Evolutionary conservation across 805 yeast genomes (phyloP), one percentile per base, ranked within the genome.

Genomic region (Wickerhamiella sorbophila): DNA sequence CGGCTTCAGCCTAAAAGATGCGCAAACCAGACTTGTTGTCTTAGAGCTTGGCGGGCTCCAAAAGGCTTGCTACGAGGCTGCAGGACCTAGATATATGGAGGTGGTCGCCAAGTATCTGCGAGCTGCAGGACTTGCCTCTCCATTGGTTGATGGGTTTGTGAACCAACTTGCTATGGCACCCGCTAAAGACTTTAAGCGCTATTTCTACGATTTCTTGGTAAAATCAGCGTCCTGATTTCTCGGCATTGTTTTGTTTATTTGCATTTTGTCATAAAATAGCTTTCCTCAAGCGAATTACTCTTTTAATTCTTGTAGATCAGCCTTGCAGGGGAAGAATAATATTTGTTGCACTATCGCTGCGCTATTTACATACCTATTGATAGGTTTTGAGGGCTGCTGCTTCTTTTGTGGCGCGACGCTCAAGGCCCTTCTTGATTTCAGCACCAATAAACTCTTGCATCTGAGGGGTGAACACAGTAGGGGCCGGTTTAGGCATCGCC

Each of bases 31-130:
- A 53, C 69, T 77, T 45, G 69, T 82, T 31, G 77, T 85, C 1
- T 73, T 75, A 49, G 98, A 88, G 54, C 65, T 83, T 12, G 74
- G 91, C 1, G 65, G 74, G 35, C 62, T 85, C 18, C 71, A 87
- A 56, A 79, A 75, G 50, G 69, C 79, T 2, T 65, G 82, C 46
- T 78, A 66, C 48, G 65, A 63, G 4, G 67, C 63, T 22, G 71
- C 69, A 47, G 65, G 72, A 10, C 63, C 59, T 24, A 37, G 42
- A 35, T 53, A 49, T 43, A 46, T 39, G 16, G 44, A 41, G 26
- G 46, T 48, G 12, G 40, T 49, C 12, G 42, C 34, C 33, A 45
- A 42, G 27, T 53, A 51, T 38, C 48, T 53, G 21, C 40, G 31
- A 21, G 41, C 42, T 8, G 47, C 49, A 2, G 54, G 55, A n/a